Conservation (phyloP, 2,329 filamentous ascomycete genomes). For the Calonectria multiphialidica region DNA sequence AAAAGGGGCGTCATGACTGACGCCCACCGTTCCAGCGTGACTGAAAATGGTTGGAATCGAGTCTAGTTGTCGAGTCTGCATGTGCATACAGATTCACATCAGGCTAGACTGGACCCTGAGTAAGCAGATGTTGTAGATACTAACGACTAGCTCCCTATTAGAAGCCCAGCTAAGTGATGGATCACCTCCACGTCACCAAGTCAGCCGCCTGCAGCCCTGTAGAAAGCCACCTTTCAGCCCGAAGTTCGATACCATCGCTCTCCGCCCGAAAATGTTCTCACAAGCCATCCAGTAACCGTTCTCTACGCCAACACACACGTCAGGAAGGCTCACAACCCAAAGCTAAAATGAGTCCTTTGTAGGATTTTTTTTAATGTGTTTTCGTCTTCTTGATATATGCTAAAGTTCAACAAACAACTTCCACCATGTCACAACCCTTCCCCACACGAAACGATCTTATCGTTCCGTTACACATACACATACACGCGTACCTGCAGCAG, state of each 20-base stretch:
- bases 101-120: background rate
- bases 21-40: background rate
- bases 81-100: background rate
- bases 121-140: background rate
- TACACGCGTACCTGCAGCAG: constrained; percentile 15
- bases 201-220: background rate
- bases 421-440: constrained; percentile 13
- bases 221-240: background rate
- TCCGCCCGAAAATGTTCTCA: background rate
- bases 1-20: constrained; percentile 18
- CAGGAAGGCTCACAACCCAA: background rate
- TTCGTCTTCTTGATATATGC: constrained; percentile 38
- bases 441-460: constrained; percentile 13
- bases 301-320: background rate
- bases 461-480: constrained; percentile 18
- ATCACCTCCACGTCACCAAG: background rate
- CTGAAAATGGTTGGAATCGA: background rate
- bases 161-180: background rate
- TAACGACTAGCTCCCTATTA: background rate
- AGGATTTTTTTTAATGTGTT: constrained; percentile 30
- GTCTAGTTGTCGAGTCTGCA: background rate
- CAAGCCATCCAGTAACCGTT: background rate
- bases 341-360: constrained; percentile 27
- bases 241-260: background rate
- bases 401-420: constrained; percentile 31